Percentiles rank a stretch among this genome's conserved stretches.
Evolutionary conservation across 2,329 filamentous ascomycete genomes (phyloP).

Genomic region (Arachnopeziza araneosa): DNA sequence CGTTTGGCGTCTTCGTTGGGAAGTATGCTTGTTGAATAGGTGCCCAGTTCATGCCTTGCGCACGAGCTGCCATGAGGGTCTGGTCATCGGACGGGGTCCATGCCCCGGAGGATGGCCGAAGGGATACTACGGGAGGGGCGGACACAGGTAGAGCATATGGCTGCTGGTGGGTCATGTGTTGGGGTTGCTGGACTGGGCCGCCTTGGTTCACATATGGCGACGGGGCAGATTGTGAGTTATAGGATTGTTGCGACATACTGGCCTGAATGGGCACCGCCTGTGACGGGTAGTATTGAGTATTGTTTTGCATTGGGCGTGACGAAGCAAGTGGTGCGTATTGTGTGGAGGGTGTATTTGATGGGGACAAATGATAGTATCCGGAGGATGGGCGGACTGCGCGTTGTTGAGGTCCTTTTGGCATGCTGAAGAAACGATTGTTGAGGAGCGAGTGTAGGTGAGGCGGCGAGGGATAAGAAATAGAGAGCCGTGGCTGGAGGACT

Average conservation of each 20-base stretch:
- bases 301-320: conserved; percentile 3
- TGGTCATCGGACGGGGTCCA: conserved; percentile 75
- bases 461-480: not conserved
- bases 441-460: conserved; percentile 1
- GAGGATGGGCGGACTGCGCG: conserved; percentile 15
- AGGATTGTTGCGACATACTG: conserved; percentile 14
- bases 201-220: conserved; percentile 11
- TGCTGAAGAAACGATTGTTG: conserved; percentile 12
- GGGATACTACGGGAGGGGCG: not conserved
- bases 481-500: not conserved
- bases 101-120: conserved; percentile 23
- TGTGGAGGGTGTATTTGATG: conserved; percentile 15
- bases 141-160: not conserved
- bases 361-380: conserved; percentile 23
- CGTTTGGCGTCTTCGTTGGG: conserved; percentile 61
- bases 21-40: conserved; percentile 75
- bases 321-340: conserved; percentile 17
- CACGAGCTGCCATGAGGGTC: conserved; percentile 63
- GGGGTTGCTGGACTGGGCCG: conserved; percentile 18
- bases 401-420: conserved; percentile 24
- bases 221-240: conserved; percentile 5
- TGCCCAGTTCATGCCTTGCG: conserved; percentile 75
- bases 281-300: conserved; percentile 4
- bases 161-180: conserved; percentile 7
- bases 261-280: not conserved